Evolutionary conservation across 208 protist species (phyloP).

Genomic region (Tritrichomonas foetus): DNA sequence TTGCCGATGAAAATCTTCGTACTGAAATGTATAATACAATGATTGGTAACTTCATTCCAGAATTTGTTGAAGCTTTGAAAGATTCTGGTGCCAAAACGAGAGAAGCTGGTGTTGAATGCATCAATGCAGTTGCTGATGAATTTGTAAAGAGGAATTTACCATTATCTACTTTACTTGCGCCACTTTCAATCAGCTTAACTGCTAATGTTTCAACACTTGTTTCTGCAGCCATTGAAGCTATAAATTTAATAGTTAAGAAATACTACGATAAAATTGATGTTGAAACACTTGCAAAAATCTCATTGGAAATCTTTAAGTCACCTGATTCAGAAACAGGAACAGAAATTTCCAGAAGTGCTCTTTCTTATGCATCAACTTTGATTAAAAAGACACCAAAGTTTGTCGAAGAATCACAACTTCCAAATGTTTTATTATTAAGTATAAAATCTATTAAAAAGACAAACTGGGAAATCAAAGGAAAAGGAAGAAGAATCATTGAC

Average conservation of each 20-base stretch:
- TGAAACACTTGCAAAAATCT: background rate
- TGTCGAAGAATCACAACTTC: background rate
- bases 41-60: background rate
- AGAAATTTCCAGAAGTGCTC: background rate
- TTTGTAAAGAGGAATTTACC: background rate
- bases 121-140: background rate
- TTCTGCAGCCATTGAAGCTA: background rate
- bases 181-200: background rate
- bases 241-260: background rate
- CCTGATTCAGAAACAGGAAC: background rate
- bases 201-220: background rate
- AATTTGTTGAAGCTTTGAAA: conserved; percentile 15
- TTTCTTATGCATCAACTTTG: background rate
- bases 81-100: conserved; percentile 3
- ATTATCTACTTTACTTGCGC: background rate
- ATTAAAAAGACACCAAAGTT: background rate
- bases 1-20: too few species aligned
- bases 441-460: background rate
- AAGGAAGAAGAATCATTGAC: background rate
- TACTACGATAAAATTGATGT: background rate
- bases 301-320: background rate
- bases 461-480: conserved; percentile 40
- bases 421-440: background rate
- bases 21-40: background rate
- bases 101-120: background rate